Conservation (phyloP, 2,329 filamentous ascomycete species). For the Colletotrichum sp. region DNA sequence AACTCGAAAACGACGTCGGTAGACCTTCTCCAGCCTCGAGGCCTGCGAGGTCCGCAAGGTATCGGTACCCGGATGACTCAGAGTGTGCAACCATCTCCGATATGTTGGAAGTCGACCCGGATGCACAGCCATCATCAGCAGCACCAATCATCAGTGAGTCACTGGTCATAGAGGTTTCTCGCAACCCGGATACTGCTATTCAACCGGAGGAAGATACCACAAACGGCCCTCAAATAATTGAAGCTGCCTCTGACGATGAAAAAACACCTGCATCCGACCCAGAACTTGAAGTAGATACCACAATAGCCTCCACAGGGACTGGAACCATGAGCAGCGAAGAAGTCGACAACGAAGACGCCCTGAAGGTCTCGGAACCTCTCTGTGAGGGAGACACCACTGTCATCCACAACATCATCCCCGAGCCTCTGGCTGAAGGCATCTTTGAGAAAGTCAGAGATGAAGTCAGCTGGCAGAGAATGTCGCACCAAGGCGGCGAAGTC, state of each 20-base stretch:
- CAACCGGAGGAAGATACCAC: not conserved
- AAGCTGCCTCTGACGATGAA: not conserved
- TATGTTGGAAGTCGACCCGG: constrained; percentile 15
- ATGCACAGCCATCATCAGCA: not conserved
- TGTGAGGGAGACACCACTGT: constrained; percentile 85
- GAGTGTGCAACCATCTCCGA: not conserved
- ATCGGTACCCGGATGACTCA: constrained; percentile 19
- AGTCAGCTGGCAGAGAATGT: constrained; percentile 90
- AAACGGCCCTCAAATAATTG: not conserved
- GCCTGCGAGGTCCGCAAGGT: not conserved
- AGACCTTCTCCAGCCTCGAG: not conserved
- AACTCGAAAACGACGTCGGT: not conserved
- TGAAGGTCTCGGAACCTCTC: constrained; percentile 42
- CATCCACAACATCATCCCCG: constrained; percentile 71
- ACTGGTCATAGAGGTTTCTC: not conserved
- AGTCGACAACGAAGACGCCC: not conserved
- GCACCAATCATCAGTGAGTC: not conserved
- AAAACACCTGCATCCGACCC: not conserved
- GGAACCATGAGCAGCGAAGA: not conserved
- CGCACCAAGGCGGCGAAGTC: constrained; percentile 88
- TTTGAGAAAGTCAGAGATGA: constrained; percentile 77
- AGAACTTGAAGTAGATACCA: not conserved
- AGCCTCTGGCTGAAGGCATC: constrained; percentile 57
- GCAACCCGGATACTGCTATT: not conserved
- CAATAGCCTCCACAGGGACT: not conserved